Conservation (phyloP, 257 asterid species). For the Solanum verrucosum region DNA sequence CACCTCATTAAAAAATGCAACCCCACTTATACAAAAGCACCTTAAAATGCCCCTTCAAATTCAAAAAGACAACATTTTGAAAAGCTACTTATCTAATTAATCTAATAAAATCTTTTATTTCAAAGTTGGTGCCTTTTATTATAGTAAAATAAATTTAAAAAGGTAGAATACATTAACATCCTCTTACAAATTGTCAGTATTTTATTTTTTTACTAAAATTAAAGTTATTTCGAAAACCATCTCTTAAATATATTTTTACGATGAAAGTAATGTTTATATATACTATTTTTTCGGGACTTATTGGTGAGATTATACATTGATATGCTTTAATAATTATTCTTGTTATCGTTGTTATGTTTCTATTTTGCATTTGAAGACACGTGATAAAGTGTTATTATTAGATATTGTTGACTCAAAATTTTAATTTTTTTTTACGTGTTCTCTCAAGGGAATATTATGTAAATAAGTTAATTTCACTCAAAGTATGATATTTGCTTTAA, state of each 20-base stretch:
- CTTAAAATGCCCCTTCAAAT: not conserved
- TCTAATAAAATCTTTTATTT: not conserved
- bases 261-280: no score
- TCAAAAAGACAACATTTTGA: not conserved
- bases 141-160: not conserved
- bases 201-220: no score
- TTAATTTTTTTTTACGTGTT: not conserved
- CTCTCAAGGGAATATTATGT: not conserved
- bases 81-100: not conserved
- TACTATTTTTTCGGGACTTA: rapidly evolving
- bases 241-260: rapidly evolving
- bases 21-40: not conserved
- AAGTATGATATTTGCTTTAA: not conserved
- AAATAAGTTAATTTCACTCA: not conserved
- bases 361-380: not conserved
- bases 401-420: not conserved
- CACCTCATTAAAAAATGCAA: not conserved
- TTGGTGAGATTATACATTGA: not conserved
- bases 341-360: no score
- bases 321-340: no score
- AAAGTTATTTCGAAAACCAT: no score
- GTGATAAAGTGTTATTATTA: not conserved
- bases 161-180: not conserved
- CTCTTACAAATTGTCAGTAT: no score
- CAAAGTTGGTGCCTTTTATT: not conserved